Conservation (phyloP, 805 yeast species). For the Sungouiozyma intestinalis region DNA sequence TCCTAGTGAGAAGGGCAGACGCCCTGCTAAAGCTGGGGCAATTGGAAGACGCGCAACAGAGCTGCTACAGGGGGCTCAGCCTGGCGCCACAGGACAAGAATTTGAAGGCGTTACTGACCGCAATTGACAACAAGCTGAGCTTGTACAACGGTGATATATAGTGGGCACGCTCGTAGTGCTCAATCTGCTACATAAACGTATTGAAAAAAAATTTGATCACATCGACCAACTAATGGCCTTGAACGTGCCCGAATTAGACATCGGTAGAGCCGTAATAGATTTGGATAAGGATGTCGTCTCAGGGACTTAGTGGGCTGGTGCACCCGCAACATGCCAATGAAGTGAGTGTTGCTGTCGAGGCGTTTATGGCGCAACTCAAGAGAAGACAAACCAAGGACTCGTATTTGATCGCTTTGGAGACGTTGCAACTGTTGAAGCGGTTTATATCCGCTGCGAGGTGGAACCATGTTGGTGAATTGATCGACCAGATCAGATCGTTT, state of each 20-base stretch:
- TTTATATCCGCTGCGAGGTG: constrained; percentile 85
- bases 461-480: constrained; percentile 65
- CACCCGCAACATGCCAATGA: constrained; percentile 18
- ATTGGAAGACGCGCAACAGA: constrained; percentile 50
- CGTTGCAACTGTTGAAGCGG: constrained; percentile 78
- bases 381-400: constrained; percentile 81
- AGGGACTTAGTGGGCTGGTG: constrained; percentile 3
- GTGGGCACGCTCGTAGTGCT: too few species aligned
- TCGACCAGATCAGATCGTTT: constrained; percentile 57
- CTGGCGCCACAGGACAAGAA: constrained; percentile 43
- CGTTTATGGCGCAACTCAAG: constrained; percentile 50
- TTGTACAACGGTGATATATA: constrained; percentile 25
- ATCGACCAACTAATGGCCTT: not conserved
- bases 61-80: constrained; percentile 65
- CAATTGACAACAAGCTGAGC: constrained; percentile 19
- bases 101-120: constrained; percentile 19
- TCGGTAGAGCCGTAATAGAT: not conserved
- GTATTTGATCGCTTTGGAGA: constrained; percentile 70
- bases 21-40: constrained; percentile 52
- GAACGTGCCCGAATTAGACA: too few species aligned
- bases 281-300: constrained; percentile 7
- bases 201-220: constrained; percentile 1
- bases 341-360: constrained; percentile 32
- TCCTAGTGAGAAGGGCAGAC: constrained; percentile 62
- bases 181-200: too few species aligned